Evolutionary conservation across 1,139 yeast species (phyloP), one percentile per base, ranked within the genome.

Genomic region (Hyphopichia buzzinii): DNA sequence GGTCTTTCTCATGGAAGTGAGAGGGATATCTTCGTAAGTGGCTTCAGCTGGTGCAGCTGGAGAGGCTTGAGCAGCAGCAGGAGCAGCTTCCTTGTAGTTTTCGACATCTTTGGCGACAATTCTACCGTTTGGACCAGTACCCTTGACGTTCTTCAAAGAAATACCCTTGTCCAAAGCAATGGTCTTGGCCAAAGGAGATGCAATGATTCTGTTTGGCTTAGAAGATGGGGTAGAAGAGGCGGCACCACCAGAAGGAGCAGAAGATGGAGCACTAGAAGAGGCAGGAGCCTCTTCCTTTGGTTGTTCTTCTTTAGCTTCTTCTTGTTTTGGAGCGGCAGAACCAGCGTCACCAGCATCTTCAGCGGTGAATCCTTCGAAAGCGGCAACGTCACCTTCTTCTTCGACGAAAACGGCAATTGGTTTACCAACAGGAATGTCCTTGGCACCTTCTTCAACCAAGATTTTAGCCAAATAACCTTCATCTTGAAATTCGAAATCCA

Each of bases 401-500:
- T 92, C 97, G 37, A 92, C 98, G 59, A 85, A 90, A 32, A 92
- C 96, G 46, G 96, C 98, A 62, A 94, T 86, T 56, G 98, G 97
- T 67, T 83, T 80, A 52, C 95, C 95, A 37, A 92, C 96, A 34
- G 95, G 89, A 39, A 94, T 72, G 54, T 92, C 96, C 65, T 88
- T 82, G 42, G 96, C 66, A 37, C 97, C 97, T 47, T 82, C 90
- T 26, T 79, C 89, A 46, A 89, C 75, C 50, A 94, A 73, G 50
- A 89, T 82, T 74, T 92, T 87, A 48, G 98, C 97, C 57, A 92
- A 73, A 71, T 61, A 89, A 41, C 98, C 99, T 41, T 94, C 99
- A 54, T 94, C 99, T 72, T 90, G 97, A 74, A 92, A 92, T 69
- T 92, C 99, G 56, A 89, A 92, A 68, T 94, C 99, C 96, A 92